Conservation (phyloP, 2,329 filamentous ascomycete genomes). For the Alternaria tenuissima region DNA sequence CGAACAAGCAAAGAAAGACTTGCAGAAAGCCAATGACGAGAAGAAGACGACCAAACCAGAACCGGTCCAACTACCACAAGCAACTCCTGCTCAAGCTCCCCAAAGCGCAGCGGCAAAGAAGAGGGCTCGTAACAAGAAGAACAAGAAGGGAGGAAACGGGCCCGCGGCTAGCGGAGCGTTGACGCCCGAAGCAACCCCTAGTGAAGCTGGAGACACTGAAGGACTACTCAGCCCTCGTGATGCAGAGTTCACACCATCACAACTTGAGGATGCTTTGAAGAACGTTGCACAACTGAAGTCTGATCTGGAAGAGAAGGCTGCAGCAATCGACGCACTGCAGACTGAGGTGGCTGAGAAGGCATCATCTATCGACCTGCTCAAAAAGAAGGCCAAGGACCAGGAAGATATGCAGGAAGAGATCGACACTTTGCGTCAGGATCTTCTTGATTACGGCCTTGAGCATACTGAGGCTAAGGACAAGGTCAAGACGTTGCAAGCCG, state of each 20-base stretch:
- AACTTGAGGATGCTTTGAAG: conserved; percentile 42
- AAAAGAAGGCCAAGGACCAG: conserved; percentile 75
- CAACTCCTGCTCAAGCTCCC: conserved; percentile 28
- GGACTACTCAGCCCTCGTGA: conserved; percentile 44
- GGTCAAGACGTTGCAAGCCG: conserved; percentile 71
- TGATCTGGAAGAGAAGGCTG: conserved; percentile 48
- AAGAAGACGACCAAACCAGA: conserved; percentile 25
- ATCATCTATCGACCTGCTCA: conserved; percentile 74
- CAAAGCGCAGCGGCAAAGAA: conserved; percentile 68
- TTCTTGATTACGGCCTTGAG: conserved; percentile 81
- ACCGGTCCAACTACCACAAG: conserved; percentile 24
- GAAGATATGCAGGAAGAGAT: conserved; percentile 86
- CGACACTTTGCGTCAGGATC: conserved; percentile 79
- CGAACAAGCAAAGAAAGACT: conserved; percentile 41
- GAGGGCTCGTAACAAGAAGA: conserved; percentile 79
- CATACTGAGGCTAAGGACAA: conserved; percentile 84
- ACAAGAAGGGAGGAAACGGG: conserved; percentile 74
- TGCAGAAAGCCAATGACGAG: conserved; percentile 29
- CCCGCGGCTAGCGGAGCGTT: conserved; percentile 44
- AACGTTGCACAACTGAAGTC: conserved; percentile 42
- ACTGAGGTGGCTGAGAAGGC: conserved; percentile 64
- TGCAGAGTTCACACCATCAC: conserved; percentile 54
- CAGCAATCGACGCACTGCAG: conserved; percentile 43
- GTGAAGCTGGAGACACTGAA: conserved; percentile 50
- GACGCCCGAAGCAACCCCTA: conserved; percentile 45